phyloP scores from a whole-genome alignment of 2,329 filamentous ascomycete genomes.

The Fusarium irregulare region DNA sequence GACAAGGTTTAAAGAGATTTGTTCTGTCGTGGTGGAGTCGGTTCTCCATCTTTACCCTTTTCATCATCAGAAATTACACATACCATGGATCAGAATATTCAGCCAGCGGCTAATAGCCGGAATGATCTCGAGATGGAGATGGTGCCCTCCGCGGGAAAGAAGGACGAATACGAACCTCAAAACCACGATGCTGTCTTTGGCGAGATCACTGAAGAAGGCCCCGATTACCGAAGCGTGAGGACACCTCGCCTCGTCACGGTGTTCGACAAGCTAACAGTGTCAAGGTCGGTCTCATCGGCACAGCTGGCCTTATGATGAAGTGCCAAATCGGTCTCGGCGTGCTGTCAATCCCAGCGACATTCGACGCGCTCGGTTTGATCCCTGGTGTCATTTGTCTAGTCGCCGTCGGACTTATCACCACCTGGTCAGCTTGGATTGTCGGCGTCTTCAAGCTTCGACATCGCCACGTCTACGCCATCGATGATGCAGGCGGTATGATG shows the following conservation, averaged over 20 bases:
- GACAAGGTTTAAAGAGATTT: not conserved
- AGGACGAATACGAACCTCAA: not conserved
- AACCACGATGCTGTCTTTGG: conserved; percentile 48
- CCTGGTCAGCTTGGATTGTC: conserved; percentile 61
- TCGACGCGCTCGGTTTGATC: conserved; percentile 59
- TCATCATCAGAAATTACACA: not conserved
- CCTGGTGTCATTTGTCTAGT: conserved; percentile 59
- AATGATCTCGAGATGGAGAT: not conserved
- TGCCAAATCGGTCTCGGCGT: conserved; percentile 59
- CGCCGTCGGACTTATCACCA: conserved; percentile 56
- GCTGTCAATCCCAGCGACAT: conserved; percentile 59
- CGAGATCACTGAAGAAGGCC: conserved; percentile 45
- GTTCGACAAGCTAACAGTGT: not conserved
- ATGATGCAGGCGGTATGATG: conserved; percentile 62
- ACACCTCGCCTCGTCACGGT: not conserved
- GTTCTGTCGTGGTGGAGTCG: not conserved
- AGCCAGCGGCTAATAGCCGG: not conserved
- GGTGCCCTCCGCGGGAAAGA: not conserved
- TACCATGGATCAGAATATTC: not conserved
- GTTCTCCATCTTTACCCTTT: not conserved
- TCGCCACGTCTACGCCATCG: conserved; percentile 63
- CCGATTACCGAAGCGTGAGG: conserved; percentile 48
- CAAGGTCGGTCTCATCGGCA: conserved; percentile 57
- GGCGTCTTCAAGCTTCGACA: conserved; percentile 64
- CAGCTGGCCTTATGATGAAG: conserved; percentile 60